phyloP scores from a whole-genome alignment of 306 rosid species.

The Astragalus membranaceus region DNA sequence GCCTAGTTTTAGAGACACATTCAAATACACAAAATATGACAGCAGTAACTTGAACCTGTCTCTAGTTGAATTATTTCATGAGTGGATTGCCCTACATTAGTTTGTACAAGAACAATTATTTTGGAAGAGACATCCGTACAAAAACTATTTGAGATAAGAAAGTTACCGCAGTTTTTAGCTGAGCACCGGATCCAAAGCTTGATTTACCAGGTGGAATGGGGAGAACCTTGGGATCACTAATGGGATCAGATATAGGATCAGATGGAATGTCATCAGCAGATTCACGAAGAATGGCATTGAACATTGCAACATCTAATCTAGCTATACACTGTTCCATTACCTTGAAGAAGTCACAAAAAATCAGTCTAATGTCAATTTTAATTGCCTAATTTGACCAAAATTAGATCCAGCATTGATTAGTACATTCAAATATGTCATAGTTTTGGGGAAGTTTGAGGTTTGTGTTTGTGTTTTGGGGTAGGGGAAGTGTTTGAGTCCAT shows the following conservation, averaged over 20 bases:
- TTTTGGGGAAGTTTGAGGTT: too few species aligned
- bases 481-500: too few species aligned
- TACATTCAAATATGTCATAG: too few species aligned
- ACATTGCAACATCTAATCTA: constrained; percentile 95
- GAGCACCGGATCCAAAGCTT: constrained; percentile 96
- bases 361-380: constrained; percentile 16
- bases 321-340: constrained; percentile 94
- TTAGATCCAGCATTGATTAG: neutral
- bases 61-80: neutral
- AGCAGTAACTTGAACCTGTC: neutral
- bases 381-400: neutral
- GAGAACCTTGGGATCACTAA: constrained; percentile 75
- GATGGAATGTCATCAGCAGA: constrained; percentile 84
- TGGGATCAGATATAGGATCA: constrained; percentile 95
- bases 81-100: neutral
- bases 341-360: constrained; percentile 30
- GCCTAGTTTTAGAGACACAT: neutral
- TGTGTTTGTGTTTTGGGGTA: too few species aligned
- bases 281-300: constrained; percentile 97
- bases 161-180: constrained; percentile 79
- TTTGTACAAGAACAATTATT: neutral
- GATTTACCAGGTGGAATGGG: constrained; percentile 72
- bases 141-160: neutral
- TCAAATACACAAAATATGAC: neutral
- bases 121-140: neutral